A percentile compares a stretch with the other conserved stretches of the same genome.
phyloP scores from a whole-genome alignment of 768 basidiomycete species.

The Aureoboletus auriporus region DNA sequence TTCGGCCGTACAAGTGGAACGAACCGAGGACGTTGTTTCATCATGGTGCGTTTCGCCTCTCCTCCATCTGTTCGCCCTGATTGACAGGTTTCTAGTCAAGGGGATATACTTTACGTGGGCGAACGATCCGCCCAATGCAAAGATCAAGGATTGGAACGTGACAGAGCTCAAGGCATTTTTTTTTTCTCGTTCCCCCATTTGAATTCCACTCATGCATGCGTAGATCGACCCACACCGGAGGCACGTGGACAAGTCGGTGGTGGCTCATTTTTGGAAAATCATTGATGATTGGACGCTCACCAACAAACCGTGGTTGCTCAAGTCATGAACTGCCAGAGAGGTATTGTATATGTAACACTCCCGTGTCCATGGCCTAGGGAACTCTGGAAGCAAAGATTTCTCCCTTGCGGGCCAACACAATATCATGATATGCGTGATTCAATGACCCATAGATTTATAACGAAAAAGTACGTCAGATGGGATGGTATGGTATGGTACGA shows the following conservation, averaged over 20 bases:
- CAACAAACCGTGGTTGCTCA: constrained; percentile 77
- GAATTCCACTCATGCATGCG: background rate
- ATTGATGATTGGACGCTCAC: constrained; percentile 80
- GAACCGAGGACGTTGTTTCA: constrained; percentile 92
- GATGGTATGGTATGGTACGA: background rate
- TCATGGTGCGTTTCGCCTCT: constrained; percentile 55
- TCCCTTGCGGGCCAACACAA: too few relatives aligned
- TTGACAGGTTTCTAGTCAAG: constrained; percentile 57
- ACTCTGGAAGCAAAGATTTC: too few relatives aligned
- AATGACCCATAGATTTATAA: constrained; percentile 6
- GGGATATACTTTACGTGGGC: constrained; percentile 95
- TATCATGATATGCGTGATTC: background rate
- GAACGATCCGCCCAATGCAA: constrained; percentile 84
- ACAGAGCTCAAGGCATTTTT: constrained; percentile 90
- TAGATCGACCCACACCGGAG: constrained; percentile 89
- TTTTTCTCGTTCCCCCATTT: background rate
- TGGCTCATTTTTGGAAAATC: constrained; percentile 94
- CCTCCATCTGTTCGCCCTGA: background rate
- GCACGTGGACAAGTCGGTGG: constrained; percentile 91
- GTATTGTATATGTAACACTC: background rate
- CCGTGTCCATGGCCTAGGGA: too few relatives aligned
- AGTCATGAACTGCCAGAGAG: constrained; percentile 24
- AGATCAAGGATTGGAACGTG: constrained; percentile 96
- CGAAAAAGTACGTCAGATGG: background rate
- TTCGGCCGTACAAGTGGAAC: constrained; percentile 93